These are phyloP conservation scores for Xylaria curta DNA, from an alignment of 495 filamentous ascomycete species.

Conservation along the genomic window DNA sequence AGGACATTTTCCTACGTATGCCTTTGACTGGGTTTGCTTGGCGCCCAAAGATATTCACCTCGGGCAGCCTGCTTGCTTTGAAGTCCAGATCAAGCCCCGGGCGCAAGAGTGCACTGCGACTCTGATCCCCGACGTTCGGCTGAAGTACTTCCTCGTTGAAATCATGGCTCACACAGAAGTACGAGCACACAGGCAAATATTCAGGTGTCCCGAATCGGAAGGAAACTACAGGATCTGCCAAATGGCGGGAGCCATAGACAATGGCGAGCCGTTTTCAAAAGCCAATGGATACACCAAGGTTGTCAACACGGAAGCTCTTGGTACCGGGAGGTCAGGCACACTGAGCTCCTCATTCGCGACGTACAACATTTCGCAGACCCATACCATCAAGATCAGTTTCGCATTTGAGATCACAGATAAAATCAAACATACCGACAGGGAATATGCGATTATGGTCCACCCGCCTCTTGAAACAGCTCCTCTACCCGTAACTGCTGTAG, in stretches of 20 bases:
- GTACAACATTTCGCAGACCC: conserved; percentile 15
- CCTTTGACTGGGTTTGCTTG: conserved; percentile 27
- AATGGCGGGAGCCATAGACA: conserved; percentile 6
- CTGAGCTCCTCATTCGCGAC: conserved; percentile 16
- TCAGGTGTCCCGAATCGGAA: not conserved
- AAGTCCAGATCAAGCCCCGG: conserved; percentile 22
- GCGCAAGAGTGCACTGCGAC: conserved; percentile 14
- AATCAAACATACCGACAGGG: conserved; percentile 1
- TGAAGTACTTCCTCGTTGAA: conserved; percentile 10
- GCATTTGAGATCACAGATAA: conserved; percentile 13
- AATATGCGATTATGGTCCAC: conserved; percentile 12
- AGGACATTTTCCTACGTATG: conserved; percentile 19
- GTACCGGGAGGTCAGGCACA: not conserved
- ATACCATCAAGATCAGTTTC: conserved; percentile 7
- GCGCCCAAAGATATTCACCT: conserved; percentile 9
- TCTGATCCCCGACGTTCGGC: conserved; percentile 18
- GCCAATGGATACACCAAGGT: conserved; percentile 21
- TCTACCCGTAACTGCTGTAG: not conserved
- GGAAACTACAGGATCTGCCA: not conserved
- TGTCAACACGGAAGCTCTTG: conserved; percentile 13
- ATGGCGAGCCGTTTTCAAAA: conserved; percentile 7
- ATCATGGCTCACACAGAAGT: conserved; percentile 11
- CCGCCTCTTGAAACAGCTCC: conserved; percentile 11
- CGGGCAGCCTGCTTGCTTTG: conserved; percentile 4
- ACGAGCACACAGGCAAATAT: not conserved